Percentiles rank a stretch among this genome's conserved stretches.
Evolutionary conservation across 192 early-diverging fungal genomes (phyloP).

Genomic region (Lunasporangiospora selenospora): DNA sequence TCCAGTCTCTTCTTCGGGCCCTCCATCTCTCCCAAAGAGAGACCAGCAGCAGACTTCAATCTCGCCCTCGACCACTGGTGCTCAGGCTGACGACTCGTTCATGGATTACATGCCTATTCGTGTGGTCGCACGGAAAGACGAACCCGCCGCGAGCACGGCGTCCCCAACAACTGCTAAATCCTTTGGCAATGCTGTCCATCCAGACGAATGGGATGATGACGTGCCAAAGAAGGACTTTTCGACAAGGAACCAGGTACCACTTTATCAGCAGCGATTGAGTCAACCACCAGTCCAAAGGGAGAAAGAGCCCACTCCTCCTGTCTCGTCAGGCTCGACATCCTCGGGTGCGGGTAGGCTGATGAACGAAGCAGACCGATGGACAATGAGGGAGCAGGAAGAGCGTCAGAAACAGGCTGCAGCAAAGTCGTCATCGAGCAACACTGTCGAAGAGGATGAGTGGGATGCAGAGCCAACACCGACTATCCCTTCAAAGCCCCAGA

Average conservation of each 20-base stretch:
- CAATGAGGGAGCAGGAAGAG: conserved; percentile 30
- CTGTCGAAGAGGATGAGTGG: conserved; percentile 23
- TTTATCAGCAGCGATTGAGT: conserved; percentile 22
- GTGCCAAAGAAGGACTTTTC: neutral
- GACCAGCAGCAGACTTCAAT: neutral
- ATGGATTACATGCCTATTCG: conserved; percentile 34
- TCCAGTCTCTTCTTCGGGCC: neutral
- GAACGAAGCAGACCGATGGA: conserved; percentile 23
- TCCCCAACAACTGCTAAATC: neutral
- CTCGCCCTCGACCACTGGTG: neutral
- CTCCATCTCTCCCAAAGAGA: conserved; percentile 31
- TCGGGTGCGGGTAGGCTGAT: conserved; percentile 16
- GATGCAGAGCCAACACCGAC: conserved; percentile 43
- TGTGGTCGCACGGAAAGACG: conserved; percentile 37
- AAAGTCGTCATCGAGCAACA: neutral
- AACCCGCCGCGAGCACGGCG: neutral
- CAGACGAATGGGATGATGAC: conserved; percentile 39
- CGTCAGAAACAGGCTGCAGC: conserved; percentile 11
- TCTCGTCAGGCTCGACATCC: conserved; percentile 4
- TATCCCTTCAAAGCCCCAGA: conserved; percentile 30
- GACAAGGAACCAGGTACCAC: neutral
- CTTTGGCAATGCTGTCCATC: conserved; percentile 23
- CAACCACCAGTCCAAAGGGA: neutral
- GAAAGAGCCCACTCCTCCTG: neutral
- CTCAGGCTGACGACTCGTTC: conserved; percentile 7